phyloP scores from a whole-genome alignment of 441 rosid genomes.

The Biscutella laevigata region DNA sequence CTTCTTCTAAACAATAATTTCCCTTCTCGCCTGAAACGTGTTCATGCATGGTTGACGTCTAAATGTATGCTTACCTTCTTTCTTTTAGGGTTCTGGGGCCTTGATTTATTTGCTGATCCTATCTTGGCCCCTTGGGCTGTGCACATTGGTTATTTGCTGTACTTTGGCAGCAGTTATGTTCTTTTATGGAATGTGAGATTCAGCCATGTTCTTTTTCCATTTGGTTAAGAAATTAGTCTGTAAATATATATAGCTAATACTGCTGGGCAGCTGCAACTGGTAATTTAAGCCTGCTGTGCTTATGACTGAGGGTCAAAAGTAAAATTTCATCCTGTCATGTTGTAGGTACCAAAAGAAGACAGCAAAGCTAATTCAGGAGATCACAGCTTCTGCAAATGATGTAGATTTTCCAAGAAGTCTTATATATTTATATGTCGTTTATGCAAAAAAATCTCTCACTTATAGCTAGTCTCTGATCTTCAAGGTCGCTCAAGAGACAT shows the following conservation, averaged over 20 bases:
- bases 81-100: slow-evolving; percentile 73
- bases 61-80: slow-evolving; percentile 26
- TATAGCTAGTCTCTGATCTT: slow-evolving; percentile 13
- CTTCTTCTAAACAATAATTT: slow-evolving; percentile 16
- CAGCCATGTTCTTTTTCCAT: neutral
- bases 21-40: neutral
- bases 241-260: neutral
- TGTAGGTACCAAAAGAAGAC: slow-evolving; percentile 93
- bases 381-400: slow-evolving; percentile 86
- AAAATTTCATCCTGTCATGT: slow-evolving; percentile 6
- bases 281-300: slow-evolving; percentile 6
- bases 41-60: slow-evolving; percentile 13
- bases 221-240: neutral
- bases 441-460: neutral
- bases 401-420: slow-evolving; percentile 28
- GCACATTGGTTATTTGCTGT: slow-evolving; percentile 68
- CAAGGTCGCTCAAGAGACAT: slow-evolving; percentile 95
- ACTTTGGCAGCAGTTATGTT: slow-evolving; percentile 67
- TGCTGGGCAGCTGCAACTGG: neutral
- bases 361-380: slow-evolving; percentile 79
- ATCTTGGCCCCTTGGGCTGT: slow-evolving; percentile 79
- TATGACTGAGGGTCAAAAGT: slow-evolving; percentile 11
- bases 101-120: slow-evolving; percentile 69
- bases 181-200: slow-evolving; percentile 72
- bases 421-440: slow-evolving; percentile 10